Percentiles rank a stretch among this genome's conserved stretches.
Evolutionary conservation across 352 stramenopile species (phyloP).

Genomic region (Phytophthora crassamura): DNA sequence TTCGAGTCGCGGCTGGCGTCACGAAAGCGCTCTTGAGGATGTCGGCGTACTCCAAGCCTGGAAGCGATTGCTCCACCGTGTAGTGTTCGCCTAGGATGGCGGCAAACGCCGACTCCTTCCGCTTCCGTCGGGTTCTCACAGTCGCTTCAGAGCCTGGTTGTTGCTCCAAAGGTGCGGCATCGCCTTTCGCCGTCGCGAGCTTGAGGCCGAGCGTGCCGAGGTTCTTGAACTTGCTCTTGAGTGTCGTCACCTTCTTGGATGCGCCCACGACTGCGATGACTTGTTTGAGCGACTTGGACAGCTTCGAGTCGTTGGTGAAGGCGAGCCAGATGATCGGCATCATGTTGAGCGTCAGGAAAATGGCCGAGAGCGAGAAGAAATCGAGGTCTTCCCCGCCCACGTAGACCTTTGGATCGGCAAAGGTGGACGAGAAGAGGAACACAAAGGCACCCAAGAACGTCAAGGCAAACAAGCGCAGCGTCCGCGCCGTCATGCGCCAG

Average conservation of each 20-base stretch:
- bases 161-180: slow-evolving; percentile 16
- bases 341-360: slow-evolving; percentile 90
- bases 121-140: slow-evolving; percentile 29
- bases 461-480: slow-evolving; percentile 57
- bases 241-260: slow-evolving; percentile 76
- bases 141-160: not conserved
- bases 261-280: slow-evolving; percentile 78
- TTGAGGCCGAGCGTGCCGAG: slow-evolving; percentile 80
- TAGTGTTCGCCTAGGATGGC: slow-evolving; percentile 83
- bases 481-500: slow-evolving; percentile 81
- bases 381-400: slow-evolving; percentile 71
- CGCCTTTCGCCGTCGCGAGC: slow-evolving; percentile 59
- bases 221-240: slow-evolving; percentile 88
- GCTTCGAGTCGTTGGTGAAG: slow-evolving; percentile 90
- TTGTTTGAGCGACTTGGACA: slow-evolving; percentile 84
- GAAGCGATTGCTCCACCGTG: slow-evolving; percentile 76
- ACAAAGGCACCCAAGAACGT: slow-evolving; percentile 72
- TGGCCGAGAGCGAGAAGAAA: slow-evolving; percentile 79
- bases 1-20: slow-evolving; percentile 56
- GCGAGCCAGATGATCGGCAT: slow-evolving; percentile 92
- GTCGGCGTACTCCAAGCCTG: slow-evolving; percentile 74
- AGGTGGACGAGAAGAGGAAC: slow-evolving; percentile 83
- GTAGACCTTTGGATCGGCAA: slow-evolving; percentile 80
- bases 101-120: slow-evolving; percentile 77
- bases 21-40: slow-evolving; percentile 86